Percentiles rank a stretch among this genome's conserved stretches.
phyloP scores from a whole-genome alignment of 192 early-diverging fungal genomes.

The Paraglomus brasilianum region DNA sequence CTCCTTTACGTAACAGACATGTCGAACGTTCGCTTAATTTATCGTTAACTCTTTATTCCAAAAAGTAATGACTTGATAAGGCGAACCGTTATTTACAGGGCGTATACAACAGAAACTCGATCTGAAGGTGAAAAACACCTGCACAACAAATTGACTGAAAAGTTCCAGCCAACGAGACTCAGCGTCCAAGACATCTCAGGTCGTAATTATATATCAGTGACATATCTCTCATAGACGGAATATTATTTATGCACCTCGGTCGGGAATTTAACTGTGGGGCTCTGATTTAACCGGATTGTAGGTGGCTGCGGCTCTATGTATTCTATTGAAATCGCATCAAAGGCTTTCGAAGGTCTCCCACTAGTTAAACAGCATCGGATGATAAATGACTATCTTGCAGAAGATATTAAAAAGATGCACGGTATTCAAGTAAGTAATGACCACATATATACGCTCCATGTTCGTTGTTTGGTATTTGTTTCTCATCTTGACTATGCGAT shows the following conservation, averaged over 20 bases:
- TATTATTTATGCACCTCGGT: neutral
- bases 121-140: conserved; percentile 71
- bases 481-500: neutral
- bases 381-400: conserved; percentile 83
- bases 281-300: conserved; percentile 31
- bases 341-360: conserved; percentile 69
- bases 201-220: conserved; percentile 28
- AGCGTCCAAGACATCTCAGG: conserved; percentile 83
- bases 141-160: conserved; percentile 69
- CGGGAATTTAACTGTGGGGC: no score
- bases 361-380: conserved; percentile 90
- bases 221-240: neutral
- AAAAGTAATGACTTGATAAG: no score
- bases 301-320: conserved; percentile 99
- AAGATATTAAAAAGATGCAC: conserved; percentile 93
- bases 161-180: conserved; percentile 68
- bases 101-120: no score
- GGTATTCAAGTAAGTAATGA: conserved; percentile 60
- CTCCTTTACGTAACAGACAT: no score
- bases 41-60: no score
- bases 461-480: neutral
- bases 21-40: no score
- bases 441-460: conserved; percentile 29
- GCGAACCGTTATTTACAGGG: no score
- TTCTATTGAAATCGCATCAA: conserved; percentile 81